Evolutionary conservation across 148 eudicot species (phyloP), one percentile per base, ranked within the genome.

Genomic region (Silene uniflora): DNA sequence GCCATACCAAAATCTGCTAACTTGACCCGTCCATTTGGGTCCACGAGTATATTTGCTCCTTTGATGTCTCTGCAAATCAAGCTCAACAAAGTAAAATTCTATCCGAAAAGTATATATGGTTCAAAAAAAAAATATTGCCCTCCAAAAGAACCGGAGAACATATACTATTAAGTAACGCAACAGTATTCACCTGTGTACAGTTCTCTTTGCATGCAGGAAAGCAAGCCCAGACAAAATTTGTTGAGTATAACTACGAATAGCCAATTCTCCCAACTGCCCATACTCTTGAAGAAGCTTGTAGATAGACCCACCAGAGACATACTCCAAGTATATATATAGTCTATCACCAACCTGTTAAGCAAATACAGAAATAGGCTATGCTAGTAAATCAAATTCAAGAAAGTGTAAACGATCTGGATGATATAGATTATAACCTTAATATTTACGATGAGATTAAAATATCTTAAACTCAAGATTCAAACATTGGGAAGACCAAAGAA

Each of bases 1-100:
- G 97, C 98, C 97, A 95, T 95, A 64, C 97, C 98, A 86, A 95
- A 95, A 85, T 95, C 97, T 63, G 97, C 97, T 86, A 95, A 79
- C 88, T 95, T 95, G 21, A 92, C 86, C 61, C 93, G 93, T 39
- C 98, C 98, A 85, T 87, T 86, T 19, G 98, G 97, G 78, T 94
- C 98, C 71, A 94, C 98, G 62, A 94, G 97, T 70, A 94, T 90
- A 84, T 91, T 91, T 81, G 99, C 99, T 83, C 99, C 99, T 85
- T 95, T 95, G 71, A 95, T 95, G 78, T 95, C 99, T 88, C 98
- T 95, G 60, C 59, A 75, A 39, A 68, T 73, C 46, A 82, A 62
- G 22, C 70, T 62, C 63, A 75, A 67, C 44, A 39, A 74, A 35
- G 60, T 22, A 23, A 71, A 71, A 71, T 49, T 52, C n/a, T 14